phyloP scores from a whole-genome alignment of 441 rosid species.

The Corymbia citriodora region DNA sequence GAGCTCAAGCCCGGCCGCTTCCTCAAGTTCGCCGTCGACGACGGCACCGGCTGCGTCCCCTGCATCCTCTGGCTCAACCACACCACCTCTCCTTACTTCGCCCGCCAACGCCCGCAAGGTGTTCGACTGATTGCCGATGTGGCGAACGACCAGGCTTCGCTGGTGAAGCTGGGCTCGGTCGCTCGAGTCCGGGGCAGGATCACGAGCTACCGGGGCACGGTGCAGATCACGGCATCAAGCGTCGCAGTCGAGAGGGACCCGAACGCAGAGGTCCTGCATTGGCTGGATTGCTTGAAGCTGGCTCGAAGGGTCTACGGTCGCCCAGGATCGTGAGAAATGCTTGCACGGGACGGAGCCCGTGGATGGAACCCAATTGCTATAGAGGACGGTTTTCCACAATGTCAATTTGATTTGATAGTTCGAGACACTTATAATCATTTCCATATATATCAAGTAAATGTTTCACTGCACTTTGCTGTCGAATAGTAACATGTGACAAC shows the following conservation, averaged over 20 bases:
- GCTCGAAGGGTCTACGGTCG: constrained; percentile 32
- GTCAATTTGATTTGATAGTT: not conserved
- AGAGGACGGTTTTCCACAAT: not conserved
- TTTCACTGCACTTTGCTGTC: not conserved
- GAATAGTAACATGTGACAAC: not conserved
- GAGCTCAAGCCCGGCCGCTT: constrained; percentile 54
- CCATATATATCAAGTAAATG: not conserved
- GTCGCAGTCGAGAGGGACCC: constrained; percentile 72
- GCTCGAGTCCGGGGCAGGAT: constrained; percentile 75
- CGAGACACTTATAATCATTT: not conserved
- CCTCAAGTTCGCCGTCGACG: constrained; percentile 68
- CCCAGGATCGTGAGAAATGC: not conserved
- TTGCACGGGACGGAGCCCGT: not conserved
- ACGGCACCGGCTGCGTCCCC: constrained; percentile 55
- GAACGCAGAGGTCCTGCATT: constrained; percentile 66
- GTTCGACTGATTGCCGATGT: constrained; percentile 38
- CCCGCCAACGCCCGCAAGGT: constrained; percentile 27
- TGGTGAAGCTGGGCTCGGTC: constrained; percentile 41
- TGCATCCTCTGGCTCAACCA: constrained; percentile 94
- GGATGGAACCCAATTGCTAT: not conserved
- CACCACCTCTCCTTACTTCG: constrained; percentile 42
- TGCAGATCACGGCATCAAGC: constrained; percentile 65
- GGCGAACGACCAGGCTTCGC: constrained; percentile 39
- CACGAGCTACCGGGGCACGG: constrained; percentile 38
- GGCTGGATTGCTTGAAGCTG: constrained; percentile 58